These are phyloP conservation scores for Tuber melanosporum DNA, from an alignment of 495 filamentous ascomycete species.

Conservation along the genomic window DNA sequence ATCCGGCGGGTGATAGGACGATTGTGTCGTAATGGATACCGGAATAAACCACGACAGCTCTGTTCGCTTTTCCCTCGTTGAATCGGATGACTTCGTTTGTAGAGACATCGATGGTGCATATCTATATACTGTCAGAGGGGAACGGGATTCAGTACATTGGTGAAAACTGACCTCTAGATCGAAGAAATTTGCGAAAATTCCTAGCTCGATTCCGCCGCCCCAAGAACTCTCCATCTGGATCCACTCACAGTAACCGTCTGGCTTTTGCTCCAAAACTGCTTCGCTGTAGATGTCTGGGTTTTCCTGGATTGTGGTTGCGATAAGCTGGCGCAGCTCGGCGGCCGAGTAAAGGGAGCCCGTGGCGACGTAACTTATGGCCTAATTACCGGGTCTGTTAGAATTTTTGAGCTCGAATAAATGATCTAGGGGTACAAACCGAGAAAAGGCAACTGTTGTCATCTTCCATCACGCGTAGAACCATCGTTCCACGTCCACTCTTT, in stretches of 20 bases:
- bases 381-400: neutral
- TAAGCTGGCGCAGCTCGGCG: conserved; percentile 68
- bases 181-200: conserved; percentile 78
- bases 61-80: conserved; percentile 63
- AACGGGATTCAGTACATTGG: conserved; percentile 41
- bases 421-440: conserved; percentile 50
- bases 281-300: conserved; percentile 65
- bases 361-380: conserved; percentile 59
- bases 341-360: conserved; percentile 61
- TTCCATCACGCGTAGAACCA: conserved; percentile 89
- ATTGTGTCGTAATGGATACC: conserved; percentile 96
- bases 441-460: conserved; percentile 97
- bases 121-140: conserved; percentile 15
- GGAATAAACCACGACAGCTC: conserved; percentile 83
- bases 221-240: conserved; percentile 75
- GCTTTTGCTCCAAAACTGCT: conserved; percentile 67
- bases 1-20: conserved; percentile 61
- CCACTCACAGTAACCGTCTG: conserved; percentile 74
- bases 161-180: conserved; percentile 60
- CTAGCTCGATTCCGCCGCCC: conserved; percentile 89
- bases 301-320: conserved; percentile 70
- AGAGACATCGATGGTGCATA: conserved; percentile 50
- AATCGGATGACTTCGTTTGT: conserved; percentile 64
- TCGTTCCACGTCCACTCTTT: conserved; percentile 54
- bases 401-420: neutral